Conservation (phyloP, 352 stramenopile species). For the Pythium pyrilobum region DNA sequence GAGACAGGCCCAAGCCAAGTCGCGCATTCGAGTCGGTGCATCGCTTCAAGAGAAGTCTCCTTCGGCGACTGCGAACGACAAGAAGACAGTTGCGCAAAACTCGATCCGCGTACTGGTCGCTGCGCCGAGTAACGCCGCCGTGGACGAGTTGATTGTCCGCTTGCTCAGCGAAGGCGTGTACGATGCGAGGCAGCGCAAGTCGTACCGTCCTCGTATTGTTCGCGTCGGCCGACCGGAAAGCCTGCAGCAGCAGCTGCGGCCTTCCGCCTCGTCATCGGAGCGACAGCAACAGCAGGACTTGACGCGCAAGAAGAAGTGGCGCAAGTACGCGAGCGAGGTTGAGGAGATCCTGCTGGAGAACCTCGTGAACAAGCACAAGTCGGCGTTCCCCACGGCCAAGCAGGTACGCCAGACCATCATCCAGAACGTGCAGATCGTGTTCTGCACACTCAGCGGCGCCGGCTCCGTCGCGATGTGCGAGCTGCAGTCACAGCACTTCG, state of each 20-base stretch:
- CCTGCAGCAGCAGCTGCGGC: constrained; percentile 34
- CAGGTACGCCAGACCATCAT: constrained; percentile 62
- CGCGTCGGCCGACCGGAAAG: constrained; percentile 62
- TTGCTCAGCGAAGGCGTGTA: constrained; percentile 62
- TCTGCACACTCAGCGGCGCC: constrained; percentile 79
- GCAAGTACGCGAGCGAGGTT: constrained; percentile 66
- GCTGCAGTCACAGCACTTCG: constrained; percentile 90
- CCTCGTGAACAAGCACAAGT: constrained; percentile 57
- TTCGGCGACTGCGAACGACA: constrained; percentile 19
- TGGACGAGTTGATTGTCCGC: constrained; percentile 72
- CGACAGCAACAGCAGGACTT: constrained; percentile 20
- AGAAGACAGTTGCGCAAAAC: constrained; percentile 49
- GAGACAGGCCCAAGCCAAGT: constrained; percentile 43
- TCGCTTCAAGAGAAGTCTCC: constrained; percentile 38
- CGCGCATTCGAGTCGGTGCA: constrained; percentile 65
- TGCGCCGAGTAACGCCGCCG: constrained; percentile 73
- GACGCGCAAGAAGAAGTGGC: constrained; percentile 60
- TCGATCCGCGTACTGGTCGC: constrained; percentile 71
- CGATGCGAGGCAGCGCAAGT: constrained; percentile 36
- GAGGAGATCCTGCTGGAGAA: constrained; percentile 69
- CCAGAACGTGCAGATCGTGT: constrained; percentile 75
- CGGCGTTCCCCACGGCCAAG: constrained; percentile 45
- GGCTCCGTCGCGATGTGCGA: constrained; percentile 79
- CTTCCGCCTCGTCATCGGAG: not conserved
- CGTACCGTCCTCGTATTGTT: constrained; percentile 63